phyloP scores from a whole-genome alignment of 371 early-diverging fungal genomes.

The Mucor plumbeus region DNA sequence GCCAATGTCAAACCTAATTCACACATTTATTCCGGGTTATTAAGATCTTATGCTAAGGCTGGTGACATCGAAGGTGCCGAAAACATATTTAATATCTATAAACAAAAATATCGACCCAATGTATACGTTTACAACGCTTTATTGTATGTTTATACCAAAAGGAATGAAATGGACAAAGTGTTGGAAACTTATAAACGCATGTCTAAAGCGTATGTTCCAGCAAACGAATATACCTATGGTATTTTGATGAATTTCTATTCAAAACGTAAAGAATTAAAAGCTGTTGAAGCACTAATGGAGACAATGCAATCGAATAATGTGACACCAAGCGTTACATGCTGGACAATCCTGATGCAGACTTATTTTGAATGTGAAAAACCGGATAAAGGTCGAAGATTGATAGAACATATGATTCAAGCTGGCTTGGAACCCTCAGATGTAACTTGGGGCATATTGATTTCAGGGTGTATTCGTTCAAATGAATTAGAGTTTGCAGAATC shows the following conservation, averaged over 20 bases:
- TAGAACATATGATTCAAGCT: conserved; percentile 44
- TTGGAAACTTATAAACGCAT: conserved; percentile 45
- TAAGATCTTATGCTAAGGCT: conserved; percentile 52
- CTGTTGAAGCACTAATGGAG: conserved; percentile 42
- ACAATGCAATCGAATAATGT: conserved; percentile 42
- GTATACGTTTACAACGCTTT: conserved; percentile 38
- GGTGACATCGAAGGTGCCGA: conserved; percentile 46
- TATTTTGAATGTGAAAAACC: conserved; percentile 33
- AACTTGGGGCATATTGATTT: conserved; percentile 34
- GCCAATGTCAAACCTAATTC: conserved; percentile 30
- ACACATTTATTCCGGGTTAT: conserved; percentile 37
- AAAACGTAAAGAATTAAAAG: conserved; percentile 36
- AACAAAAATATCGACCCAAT: conserved; percentile 33
- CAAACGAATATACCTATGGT: conserved; percentile 41
- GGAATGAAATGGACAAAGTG: conserved; percentile 48
- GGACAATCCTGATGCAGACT: conserved; percentile 48
- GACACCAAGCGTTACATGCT: conserved; percentile 30
- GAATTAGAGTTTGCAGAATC: conserved; percentile 39
- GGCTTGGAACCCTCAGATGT: conserved; percentile 32
- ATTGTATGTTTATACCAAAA: conserved; percentile 39
- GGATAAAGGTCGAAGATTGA: conserved; percentile 31
- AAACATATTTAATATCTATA: conserved; percentile 32
- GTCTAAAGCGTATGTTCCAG: conserved; percentile 32
- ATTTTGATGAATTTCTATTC: conserved; percentile 48
- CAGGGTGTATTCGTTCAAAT: conserved; percentile 27